Percentiles rank a stretch among this genome's conserved stretches.
phyloP scores from a whole-genome alignment of 1,139 yeast genomes.

The Lodderomyces jiufengensis region DNA sequence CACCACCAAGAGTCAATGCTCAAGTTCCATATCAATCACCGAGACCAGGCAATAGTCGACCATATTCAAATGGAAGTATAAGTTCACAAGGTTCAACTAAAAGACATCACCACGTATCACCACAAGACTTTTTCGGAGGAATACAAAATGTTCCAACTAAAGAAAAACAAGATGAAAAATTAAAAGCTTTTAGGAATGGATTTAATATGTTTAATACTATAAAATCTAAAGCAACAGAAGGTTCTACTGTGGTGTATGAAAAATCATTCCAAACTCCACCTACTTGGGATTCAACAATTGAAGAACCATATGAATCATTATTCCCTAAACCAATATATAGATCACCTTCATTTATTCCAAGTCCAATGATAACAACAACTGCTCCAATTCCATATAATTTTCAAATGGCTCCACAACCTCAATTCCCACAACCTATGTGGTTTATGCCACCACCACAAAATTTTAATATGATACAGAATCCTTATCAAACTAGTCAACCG shows the following conservation, averaged over 20 bases:
- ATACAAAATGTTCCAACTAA: slow-evolving; percentile 45
- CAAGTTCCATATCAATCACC: slow-evolving; percentile 36
- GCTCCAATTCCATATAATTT: slow-evolving; percentile 17
- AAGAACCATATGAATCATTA: slow-evolving; percentile 47
- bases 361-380: slow-evolving; percentile 29
- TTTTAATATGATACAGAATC: slow-evolving; percentile 8
- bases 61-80: slow-evolving; percentile 23
- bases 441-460: slow-evolving; percentile 30
- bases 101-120: slow-evolving; percentile 40
- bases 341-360: slow-evolving; percentile 29
- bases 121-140: slow-evolving; percentile 50
- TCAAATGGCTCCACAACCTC: slow-evolving; percentile 26
- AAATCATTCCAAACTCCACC: slow-evolving; percentile 75
- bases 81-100: slow-evolving; percentile 21
- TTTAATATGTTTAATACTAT: slow-evolving; percentile 59
- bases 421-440: slow-evolving; percentile 29
- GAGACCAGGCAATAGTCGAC: slow-evolving; percentile 28
- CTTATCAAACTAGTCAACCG: slow-evolving; percentile 8
- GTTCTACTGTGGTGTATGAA: slow-evolving; percentile 33
- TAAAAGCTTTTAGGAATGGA: slow-evolving; percentile 36
- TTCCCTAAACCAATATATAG: slow-evolving; percentile 32
- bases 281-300: slow-evolving; percentile 67
- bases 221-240: slow-evolving; percentile 31
- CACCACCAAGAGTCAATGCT: slow-evolving; percentile 29
- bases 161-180: slow-evolving; percentile 34